Percentiles rank a stretch among this genome's conserved stretches.
phyloP scores from a whole-genome alignment of 1,139 yeast species.

The Nadsonia commutata region DNA sequence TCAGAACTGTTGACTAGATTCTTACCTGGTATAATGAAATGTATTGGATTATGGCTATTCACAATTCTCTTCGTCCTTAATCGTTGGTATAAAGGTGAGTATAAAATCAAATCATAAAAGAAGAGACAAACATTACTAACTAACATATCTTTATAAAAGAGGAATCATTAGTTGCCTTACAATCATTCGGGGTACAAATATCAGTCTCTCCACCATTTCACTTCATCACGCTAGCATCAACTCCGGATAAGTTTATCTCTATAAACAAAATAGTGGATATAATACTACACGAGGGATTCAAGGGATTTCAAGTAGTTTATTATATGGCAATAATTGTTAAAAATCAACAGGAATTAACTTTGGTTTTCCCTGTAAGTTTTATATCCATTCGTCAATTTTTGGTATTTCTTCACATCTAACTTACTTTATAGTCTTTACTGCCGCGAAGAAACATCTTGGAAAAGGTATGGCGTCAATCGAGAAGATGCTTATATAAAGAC shows the following conservation, averaged over 20 bases:
- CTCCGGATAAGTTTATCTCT: constrained; percentile 28
- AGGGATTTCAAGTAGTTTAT: constrained; percentile 39
- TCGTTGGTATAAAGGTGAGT: constrained; percentile 5
- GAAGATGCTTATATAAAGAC: background rate
- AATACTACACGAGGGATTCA: constrained; percentile 46
- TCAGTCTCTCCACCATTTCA: constrained; percentile 13
- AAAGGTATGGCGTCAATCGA: constrained; percentile 6
- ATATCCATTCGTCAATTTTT: background rate
- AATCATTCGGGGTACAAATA: constrained; percentile 21
- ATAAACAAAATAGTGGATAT: constrained; percentile 35
- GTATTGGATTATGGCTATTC: background rate
- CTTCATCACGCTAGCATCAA: constrained; percentile 8
- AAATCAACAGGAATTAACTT: constrained; percentile 21
- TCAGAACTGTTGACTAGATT: no score
- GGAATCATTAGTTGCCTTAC: constrained; percentile 15
- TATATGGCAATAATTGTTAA: constrained; percentile 37
- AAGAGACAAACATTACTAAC: no score
- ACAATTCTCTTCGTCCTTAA: constrained; percentile 1
- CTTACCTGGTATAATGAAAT: no score
- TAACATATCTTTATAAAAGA: constrained; percentile 8
- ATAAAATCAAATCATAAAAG: no score
- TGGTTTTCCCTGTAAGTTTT: constrained; percentile 32
- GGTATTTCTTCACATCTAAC: background rate
- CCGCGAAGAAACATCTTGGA: constrained; percentile 23
- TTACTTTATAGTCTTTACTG: constrained; percentile 13